A percentile compares a stretch with the other conserved stretches of the same genome.
Conservation (phyloP, 2,329 filamentous ascomycete species). For the Apiospora aurea region DNA sequence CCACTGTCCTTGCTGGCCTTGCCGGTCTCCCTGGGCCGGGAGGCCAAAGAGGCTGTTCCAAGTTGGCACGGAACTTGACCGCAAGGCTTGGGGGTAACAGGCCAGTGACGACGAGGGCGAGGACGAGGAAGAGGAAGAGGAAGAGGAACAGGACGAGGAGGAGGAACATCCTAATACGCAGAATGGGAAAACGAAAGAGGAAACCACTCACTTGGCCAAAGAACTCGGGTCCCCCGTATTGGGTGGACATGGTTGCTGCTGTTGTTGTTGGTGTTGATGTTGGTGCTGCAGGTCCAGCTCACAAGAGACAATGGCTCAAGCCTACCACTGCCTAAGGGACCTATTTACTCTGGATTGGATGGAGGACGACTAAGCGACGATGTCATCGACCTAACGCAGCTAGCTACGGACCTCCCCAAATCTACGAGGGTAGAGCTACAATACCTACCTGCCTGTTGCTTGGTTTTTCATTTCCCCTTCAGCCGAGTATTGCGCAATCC, state of each 20-base stretch:
- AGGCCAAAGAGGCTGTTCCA: background rate
- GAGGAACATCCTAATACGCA: background rate
- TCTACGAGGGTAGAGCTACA: background rate
- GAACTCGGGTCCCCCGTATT: constrained; percentile 10
- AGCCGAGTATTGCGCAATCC: background rate
- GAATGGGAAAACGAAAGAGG: background rate
- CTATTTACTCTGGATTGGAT: background rate
- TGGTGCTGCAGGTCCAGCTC: background rate
- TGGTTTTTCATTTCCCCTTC: background rate
- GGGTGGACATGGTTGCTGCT: background rate
- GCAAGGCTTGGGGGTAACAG: background rate
- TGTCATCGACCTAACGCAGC: constrained; percentile 9
- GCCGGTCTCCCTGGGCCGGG: too few species aligned
- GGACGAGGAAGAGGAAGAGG: background rate
- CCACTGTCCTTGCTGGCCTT: background rate
- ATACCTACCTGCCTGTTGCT: background rate
- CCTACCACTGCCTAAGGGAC: background rate
- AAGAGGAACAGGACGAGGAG: background rate
- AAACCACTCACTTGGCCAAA: constrained; percentile 7
- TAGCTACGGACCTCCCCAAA: background rate
- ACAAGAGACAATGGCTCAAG: background rate
- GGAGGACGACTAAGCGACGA: background rate
- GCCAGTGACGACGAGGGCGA: background rate
- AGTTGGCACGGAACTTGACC: background rate
- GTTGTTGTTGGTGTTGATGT: background rate